Base-by-base conservation (phyloP, 1,284 basidiomycete genomes). In the Irpex sp. region DNA sequence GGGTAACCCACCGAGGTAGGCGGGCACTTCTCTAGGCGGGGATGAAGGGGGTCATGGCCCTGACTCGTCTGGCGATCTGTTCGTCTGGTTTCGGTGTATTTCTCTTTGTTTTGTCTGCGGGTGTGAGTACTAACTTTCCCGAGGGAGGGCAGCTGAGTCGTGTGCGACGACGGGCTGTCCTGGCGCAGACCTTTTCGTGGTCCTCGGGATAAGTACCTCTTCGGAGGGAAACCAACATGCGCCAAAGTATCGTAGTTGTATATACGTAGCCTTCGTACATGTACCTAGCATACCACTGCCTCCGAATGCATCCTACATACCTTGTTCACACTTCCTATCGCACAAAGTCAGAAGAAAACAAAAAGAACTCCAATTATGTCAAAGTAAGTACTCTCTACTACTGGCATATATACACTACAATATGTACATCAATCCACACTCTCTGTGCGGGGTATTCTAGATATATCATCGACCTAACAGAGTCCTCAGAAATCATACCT, bases 401-500 rank as follows among this genome's bases (percentile, higher is more conserved):
- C 40, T 47, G 15, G 40, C 40, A 19, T 52, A 52, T 52, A 19
- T 52, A 26, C 49, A 26, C 49, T 52, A 26, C 49, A 26, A 9
- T 52, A 52, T 52, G 8, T 52, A 52, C 51, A 52, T 34, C 26
- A 26, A 3, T 4, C 26, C 26, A 26, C 21, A 2, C 26, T 26
- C 26, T 26, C 15, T 26, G 5, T 52, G 3, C 21, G 21, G 21
- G 51, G 40, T 47, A 47, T 47, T 6, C 40, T 47, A 47, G 9
- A 47, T 15, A 26, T 26, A 44, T 44, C 40, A 15, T 44, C 40
- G 11, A 5, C 40, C 8, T 44, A 44, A 9, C 4, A 9, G n/a
- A 51, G 19, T 21, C 19, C 55, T 59, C 52, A 63, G 7, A 49
- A 49, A 54, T 75, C 72, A 58, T 73, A 75, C 62, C 72, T 67